phyloP scores from a whole-genome alignment of 1,139 yeast genomes.

The Kazachstania sp. region DNA sequence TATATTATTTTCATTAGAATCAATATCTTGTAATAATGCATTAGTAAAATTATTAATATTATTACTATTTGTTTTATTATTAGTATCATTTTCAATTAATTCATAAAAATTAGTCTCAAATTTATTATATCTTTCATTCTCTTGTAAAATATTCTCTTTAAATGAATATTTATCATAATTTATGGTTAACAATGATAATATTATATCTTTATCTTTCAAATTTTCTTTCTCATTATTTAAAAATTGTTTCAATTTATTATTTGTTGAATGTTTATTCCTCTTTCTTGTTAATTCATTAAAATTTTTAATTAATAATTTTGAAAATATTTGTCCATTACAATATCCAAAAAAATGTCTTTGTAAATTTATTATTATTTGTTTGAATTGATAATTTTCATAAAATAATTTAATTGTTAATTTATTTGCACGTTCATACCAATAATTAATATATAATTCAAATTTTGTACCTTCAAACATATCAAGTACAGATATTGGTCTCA shows the following conservation, averaged over 20 bases:
- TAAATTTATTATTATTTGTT: constrained; percentile 39
- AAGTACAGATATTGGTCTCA: constrained; percentile 8
- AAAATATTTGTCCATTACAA: constrained; percentile 33
- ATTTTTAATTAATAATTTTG: constrained; percentile 17
- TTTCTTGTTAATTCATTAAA: constrained; percentile 20
- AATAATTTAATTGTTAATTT: constrained; percentile 49
- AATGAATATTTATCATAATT: constrained; percentile 29
- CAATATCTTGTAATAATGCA: constrained; percentile 8
- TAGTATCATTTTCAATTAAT: constrained; percentile 1
- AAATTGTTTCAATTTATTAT: constrained; percentile 19
- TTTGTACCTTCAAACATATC: constrained; percentile 49
- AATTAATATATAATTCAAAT: constrained; percentile 49
- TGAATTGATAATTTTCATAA: constrained; percentile 52
- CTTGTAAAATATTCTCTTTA: constrained; percentile 17
- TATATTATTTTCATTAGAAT: constrained; percentile 11
- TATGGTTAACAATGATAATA: constrained; percentile 25
- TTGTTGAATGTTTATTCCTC: constrained; percentile 5
- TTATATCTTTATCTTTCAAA: constrained; percentile 13
- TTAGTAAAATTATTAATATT: constrained; percentile 1
- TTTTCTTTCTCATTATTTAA: constrained; percentile 15
- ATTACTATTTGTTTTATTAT: neutral
- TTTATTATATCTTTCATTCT: constrained; percentile 7
- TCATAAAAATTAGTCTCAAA: constrained; percentile 1
- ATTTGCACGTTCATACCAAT: constrained; percentile 66
- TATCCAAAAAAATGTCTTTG: constrained; percentile 50